Base-by-base conservation (phyloP, 768 basidiomycete genomes). In the Pleurotus ostreatus region DNA sequence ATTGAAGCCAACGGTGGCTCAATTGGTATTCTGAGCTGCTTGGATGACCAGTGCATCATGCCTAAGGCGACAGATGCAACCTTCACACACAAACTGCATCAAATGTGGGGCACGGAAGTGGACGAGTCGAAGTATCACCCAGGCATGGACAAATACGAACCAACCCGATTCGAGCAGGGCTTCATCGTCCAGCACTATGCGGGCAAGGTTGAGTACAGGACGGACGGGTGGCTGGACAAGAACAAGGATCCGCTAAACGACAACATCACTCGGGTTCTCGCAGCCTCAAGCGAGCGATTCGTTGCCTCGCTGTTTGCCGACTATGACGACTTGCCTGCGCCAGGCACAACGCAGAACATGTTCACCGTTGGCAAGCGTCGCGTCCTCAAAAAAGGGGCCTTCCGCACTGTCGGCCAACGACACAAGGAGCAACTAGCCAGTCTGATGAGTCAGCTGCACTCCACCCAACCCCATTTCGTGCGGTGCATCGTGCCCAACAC, bases 21-120 rank as follows among this genome's bases (percentile, higher is more conserved):
- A 0, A 94, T 98, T 60, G 97, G 97, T 53, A 88, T 98, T 58
- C 79, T 99, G 45, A 92, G 93, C 59, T 88, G 89, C 63, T 74
- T 99, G 37, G 97, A 99, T 68, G 97, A 98, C 67, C 96, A 98
- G 61, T 98, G 96, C 68, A 98, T 99, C 70, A 99, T 98, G 96
- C 97, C 96, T n/a, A 94, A 93, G 68, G 96, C 96, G 3, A 92
- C 89, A 11, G 96, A 99, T 69, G 72, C 84, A 43, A 98, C 95
- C 0, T 98, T 99, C 74, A 93, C 94, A 30, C 84, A 92, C 72
- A 98, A 98, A 70, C 81, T 98, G 2, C 81, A 93, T 63, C 76
- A 80, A 11, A 75, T 92, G 57, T 98, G 94, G 94, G 75, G 75
- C 15, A 66, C 74, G 22, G 64, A 71, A 23, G 71, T 70, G 7